Base-by-base conservation (phyloP, 345 rosid genomes). In the Hibiscus tridactylites region DNA sequence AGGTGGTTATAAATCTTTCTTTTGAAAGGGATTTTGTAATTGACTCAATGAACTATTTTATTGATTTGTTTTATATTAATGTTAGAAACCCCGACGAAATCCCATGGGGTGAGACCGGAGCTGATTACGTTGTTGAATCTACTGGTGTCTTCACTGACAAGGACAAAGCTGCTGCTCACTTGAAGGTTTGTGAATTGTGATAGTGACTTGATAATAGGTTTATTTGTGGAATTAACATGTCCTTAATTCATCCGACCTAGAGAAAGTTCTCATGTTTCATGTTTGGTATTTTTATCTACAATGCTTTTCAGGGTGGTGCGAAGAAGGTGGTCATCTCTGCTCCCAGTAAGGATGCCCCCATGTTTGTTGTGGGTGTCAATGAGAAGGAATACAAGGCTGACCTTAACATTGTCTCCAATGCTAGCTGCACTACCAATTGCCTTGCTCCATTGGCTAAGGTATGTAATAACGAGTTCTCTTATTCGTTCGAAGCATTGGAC, bases 391-490 rank as follows among this genome's bases (percentile, higher is more conserved):
- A 86, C 83, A 81, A 81, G 59, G 13, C 84, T 19, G 87, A 84
- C 44, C 82, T 88, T 16, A 12, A 74, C 60, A 77, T 88, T 47
- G 87, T 86, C 52, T 86, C 90, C 73, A 88, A 86, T 68, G 92
- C 90, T 69, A 88, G 92, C 81, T 88, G 90, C 86, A 88, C 92
- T 24, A 88, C 92, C 68, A 88, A 88, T 78, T 88, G 92, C 73
- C 90, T 88, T 52, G 91, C 91, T 71, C 89, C 88, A 26, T 80
- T 87, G 79, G 91, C 91, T 46, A 87, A 87, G 88, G 91, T 84
- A 50, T 47, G 91, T 84, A 50, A 61, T 61, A 64, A 44, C 26
- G 26, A 7, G 16, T 71, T 9, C 21, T 60, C 5, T 19, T 24
- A 11, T 21, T 44, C 21, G 12, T 44, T 24, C 6, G 7, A 39